Percentiles rank a stretch among this genome's conserved stretches.
Conservation (phyloP, 2,329 filamentous ascomycete species). For the Aspergillus novofumigatus region DNA sequence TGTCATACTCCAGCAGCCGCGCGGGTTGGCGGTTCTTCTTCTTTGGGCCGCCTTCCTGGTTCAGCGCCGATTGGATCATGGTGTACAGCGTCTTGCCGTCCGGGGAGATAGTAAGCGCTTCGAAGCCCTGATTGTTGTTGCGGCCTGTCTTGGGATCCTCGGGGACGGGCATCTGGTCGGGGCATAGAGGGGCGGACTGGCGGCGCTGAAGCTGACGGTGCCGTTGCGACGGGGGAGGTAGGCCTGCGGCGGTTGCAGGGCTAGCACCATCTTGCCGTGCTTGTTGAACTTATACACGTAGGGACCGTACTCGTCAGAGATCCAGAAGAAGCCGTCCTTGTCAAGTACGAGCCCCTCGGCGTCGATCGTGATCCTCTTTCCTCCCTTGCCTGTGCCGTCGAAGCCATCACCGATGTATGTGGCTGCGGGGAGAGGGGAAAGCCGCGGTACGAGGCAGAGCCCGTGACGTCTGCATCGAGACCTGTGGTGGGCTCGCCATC, state of each 20-base stretch:
- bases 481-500: slow-evolving; percentile 60
- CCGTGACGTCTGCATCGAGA: slow-evolving; percentile 56
- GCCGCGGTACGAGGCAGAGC: slow-evolving; percentile 51
- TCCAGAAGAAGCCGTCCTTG: slow-evolving; percentile 60
- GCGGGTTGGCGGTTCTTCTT: slow-evolving; percentile 54
- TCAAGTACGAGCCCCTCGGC: slow-evolving; percentile 63
- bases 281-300: slow-evolving; percentile 64
- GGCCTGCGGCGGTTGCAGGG: slow-evolving; percentile 62
- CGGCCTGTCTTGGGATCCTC: slow-evolving; percentile 59
- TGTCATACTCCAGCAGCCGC: slow-evolving; percentile 62
- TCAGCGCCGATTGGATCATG: slow-evolving; percentile 62
- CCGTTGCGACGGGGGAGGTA: slow-evolving; percentile 62
- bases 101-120: slow-evolving; percentile 60
- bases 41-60: slow-evolving; percentile 58
- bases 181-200: slow-evolving; percentile 60
- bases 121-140: slow-evolving; percentile 71
- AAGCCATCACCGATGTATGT: slow-evolving; percentile 66
- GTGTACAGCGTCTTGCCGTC: slow-evolving; percentile 62
- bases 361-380: slow-evolving; percentile 58
- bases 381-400: slow-evolving; percentile 57
- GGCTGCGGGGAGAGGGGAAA: slow-evolving; percentile 59
- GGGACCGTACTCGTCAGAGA: slow-evolving; percentile 67
- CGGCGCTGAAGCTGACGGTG: slow-evolving; percentile 58
- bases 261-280: slow-evolving; percentile 56
- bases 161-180: slow-evolving; percentile 47